phyloP scores from a whole-genome alignment of 441 rosid genomes.

The Gossypium schwendimanii region DNA sequence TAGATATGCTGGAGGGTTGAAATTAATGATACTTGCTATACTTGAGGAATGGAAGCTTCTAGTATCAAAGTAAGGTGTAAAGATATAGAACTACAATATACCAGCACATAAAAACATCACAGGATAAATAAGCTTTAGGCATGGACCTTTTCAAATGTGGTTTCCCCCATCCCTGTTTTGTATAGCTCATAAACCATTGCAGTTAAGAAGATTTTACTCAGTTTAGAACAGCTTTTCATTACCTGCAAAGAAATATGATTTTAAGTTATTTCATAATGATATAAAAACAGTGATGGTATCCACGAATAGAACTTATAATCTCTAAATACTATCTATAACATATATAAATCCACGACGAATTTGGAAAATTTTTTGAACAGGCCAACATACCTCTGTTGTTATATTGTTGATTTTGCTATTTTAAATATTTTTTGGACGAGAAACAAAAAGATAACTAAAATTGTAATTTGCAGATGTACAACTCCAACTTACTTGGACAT shows the following conservation, averaged over 20 bases:
- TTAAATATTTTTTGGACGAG: background rate
- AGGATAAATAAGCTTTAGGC: constrained; percentile 5
- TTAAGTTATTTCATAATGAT: background rate
- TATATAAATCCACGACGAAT: too few relatives aligned
- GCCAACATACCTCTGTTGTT: too few relatives aligned
- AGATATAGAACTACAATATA: background rate
- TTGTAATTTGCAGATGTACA: background rate
- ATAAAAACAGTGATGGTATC: background rate
- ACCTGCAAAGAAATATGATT: constrained; percentile 36
- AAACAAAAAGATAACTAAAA: background rate
- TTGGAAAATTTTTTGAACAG: too few relatives aligned
- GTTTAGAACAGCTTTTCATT: constrained; percentile 62
- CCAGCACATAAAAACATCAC: background rate
- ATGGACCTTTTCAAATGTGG: constrained; percentile 73
- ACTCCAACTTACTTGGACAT: constrained; percentile 69
- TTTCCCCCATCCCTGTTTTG: constrained; percentile 89
- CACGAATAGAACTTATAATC: background rate
- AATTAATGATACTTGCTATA: background rate
- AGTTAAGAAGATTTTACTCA: constrained; percentile 76
- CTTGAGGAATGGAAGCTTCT: background rate
- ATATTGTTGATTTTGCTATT: too few relatives aligned
- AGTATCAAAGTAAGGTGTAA: background rate
- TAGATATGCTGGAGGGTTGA: background rate
- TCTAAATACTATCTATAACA: background rate
- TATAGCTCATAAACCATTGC: constrained; percentile 94